Conservation (phyloP, 2,329 filamentous ascomycete species). For the Didymella arachidicola region DNA sequence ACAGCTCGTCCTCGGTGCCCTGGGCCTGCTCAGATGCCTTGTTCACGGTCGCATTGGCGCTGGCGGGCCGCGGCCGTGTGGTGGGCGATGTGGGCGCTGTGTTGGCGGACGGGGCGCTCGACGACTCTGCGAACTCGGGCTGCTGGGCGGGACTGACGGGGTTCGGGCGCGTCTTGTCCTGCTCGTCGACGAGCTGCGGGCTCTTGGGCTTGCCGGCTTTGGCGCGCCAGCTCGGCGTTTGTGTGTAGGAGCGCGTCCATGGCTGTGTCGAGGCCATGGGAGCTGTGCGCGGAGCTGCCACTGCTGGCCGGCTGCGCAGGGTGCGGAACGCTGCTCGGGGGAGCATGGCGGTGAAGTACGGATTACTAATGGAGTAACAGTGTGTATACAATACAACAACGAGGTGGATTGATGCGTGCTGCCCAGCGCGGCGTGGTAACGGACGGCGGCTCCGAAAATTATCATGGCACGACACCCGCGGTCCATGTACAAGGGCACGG, state of each 20-base stretch:
- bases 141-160: slow-evolving; percentile 46
- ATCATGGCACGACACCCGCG: background rate
- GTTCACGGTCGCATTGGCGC: slow-evolving; percentile 26
- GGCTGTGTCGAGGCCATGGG: slow-evolving; percentile 40
- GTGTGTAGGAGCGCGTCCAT: slow-evolving; percentile 37
- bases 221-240: slow-evolving; percentile 29
- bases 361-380: background rate
- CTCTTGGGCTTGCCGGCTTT: slow-evolving; percentile 21
- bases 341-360: slow-evolving; percentile 38
- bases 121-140: slow-evolving; percentile 43
- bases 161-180: slow-evolving; percentile 33
- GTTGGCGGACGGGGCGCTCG: slow-evolving; percentile 28
- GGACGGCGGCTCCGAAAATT: slow-evolving; percentile 6
- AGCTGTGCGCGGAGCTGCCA: slow-evolving; percentile 35
- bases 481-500: background rate
- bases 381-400: slow-evolving; percentile 1
- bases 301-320: slow-evolving; percentile 41
- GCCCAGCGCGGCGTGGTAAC: slow-evolving; percentile 2
- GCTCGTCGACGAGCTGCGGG: slow-evolving; percentile 39
- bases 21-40: slow-evolving; percentile 30
- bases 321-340: slow-evolving; percentile 46
- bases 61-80: slow-evolving; percentile 29
- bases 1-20: slow-evolving; percentile 46
- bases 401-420: background rate
- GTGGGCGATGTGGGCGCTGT: slow-evolving; percentile 25